Percentiles rank a stretch among this genome's conserved stretches.
Evolutionary conservation across 2,329 filamentous ascomycete species (phyloP).

Genomic region (Clonostachys rosea): DNA sequence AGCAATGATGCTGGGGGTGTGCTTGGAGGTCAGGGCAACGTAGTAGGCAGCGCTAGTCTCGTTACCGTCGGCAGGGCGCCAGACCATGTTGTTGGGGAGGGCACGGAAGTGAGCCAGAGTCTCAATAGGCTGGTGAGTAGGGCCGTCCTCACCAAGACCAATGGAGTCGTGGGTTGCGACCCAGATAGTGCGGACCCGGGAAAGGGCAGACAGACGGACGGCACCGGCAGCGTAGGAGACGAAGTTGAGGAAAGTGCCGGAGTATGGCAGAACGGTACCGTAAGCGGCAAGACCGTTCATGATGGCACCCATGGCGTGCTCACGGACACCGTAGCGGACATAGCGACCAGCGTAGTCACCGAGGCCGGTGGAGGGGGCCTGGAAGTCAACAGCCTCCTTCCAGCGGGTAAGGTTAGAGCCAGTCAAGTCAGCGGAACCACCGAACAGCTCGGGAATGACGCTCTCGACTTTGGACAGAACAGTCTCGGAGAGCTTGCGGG

Average conservation of each 20-base stretch:
- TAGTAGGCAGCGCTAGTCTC: conserved; percentile 98
- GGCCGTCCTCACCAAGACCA: conserved; percentile 96
- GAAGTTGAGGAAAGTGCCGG: conserved; percentile 98
- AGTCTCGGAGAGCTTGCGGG: conserved; percentile 92
- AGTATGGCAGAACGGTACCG: conserved; percentile 89
- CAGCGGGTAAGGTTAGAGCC: conserved; percentile 98
- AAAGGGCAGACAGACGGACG: conserved; percentile 89
- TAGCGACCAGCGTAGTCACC: conserved; percentile 91
- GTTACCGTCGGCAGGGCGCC: conserved; percentile 97
- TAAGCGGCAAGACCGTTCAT: conserved; percentile 95
- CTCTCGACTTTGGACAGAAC: conserved; percentile 85
- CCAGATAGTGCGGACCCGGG: conserved; percentile 88
- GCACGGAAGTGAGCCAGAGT: conserved; percentile 97
- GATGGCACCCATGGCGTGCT: conserved; percentile 88
- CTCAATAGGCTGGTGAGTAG: conserved; percentile 99
- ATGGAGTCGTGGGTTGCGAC: conserved; percentile 98
- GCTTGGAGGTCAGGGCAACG: conserved; percentile 81
- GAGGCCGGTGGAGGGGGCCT: conserved; percentile 79
- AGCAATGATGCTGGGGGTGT: conserved; percentile 89
- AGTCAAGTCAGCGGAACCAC: conserved; percentile 95
- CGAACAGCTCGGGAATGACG: conserved; percentile 82
- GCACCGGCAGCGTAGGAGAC: conserved; percentile 96
- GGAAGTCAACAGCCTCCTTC: conserved; percentile 97
- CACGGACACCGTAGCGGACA: conserved; percentile 85
- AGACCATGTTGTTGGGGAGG: conserved; percentile 98